phyloP scores from a whole-genome alignment of 2,329 filamentous ascomycete species.

The Colletotrichum eremochloae region DNA sequence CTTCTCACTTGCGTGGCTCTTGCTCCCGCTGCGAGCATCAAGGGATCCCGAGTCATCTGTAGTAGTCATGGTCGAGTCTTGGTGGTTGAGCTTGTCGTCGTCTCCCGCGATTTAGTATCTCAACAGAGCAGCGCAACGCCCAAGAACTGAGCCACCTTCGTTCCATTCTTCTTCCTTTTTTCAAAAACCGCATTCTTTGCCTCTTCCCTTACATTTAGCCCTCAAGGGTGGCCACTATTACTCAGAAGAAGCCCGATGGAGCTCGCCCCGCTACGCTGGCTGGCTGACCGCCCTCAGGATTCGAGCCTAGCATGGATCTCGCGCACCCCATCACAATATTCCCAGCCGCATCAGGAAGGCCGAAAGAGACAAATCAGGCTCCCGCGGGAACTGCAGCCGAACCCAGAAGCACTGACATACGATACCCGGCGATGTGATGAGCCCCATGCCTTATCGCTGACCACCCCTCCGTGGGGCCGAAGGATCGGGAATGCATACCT shows the following conservation, averaged over 20 bases:
- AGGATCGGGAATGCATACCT: constrained; percentile 17
- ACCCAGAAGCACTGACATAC: not conserved
- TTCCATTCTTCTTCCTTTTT: not conserved
- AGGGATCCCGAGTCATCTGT: not conserved
- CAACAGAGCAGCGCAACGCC: not conserved
- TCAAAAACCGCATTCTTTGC: no score
- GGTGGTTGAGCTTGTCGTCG: not conserved
- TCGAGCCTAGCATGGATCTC: constrained; percentile 28
- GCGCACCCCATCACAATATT: not conserved
- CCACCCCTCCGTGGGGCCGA: constrained; percentile 25
- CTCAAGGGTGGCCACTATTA: not conserved
- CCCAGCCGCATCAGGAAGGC: constrained; percentile 32
- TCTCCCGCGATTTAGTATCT: not conserved
- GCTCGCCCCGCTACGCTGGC: constrained; percentile 20
- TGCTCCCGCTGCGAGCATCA: not conserved
- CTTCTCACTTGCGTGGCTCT: not conserved
- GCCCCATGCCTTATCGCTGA: constrained; percentile 25
- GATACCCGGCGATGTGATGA: not conserved
- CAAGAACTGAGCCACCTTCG: not conserved
- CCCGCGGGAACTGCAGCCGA: not conserved
- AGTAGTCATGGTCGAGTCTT: not conserved
- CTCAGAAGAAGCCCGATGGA: not conserved
- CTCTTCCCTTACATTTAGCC: not conserved
- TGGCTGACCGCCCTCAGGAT: constrained; percentile 21
- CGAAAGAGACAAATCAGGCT: not conserved